phyloP scores from a whole-genome alignment of 2,329 filamentous ascomycete species.

The Talaromyces albobiverticillius region DNA sequence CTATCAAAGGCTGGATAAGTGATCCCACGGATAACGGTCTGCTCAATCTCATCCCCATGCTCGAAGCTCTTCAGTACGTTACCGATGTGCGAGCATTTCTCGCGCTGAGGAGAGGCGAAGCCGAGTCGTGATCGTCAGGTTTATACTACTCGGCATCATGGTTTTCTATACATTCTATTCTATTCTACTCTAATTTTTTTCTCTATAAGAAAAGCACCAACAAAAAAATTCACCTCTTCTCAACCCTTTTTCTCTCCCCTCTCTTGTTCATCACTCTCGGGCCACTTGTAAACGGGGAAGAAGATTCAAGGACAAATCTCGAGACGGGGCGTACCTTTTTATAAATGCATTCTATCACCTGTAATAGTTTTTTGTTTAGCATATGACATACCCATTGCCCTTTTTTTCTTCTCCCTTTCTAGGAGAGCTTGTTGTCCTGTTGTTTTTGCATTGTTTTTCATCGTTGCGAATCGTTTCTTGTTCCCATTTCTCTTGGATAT shows the following conservation, averaged over 20 bases:
- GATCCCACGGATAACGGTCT: constrained; percentile 96
- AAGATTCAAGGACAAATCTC: no score
- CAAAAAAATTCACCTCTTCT: not conserved
- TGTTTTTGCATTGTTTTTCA: not conserved
- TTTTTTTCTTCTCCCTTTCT: no score
- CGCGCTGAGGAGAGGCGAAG: constrained; percentile 80
- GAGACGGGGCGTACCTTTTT: not conserved
- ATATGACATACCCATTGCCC: not conserved
- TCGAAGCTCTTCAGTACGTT: constrained; percentile 94
- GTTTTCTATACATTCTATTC: not conserved
- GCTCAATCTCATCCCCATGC: constrained; percentile 83
- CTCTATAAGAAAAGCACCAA: not conserved
- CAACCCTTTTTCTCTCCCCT: not conserved
- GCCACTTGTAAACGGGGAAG: not conserved
- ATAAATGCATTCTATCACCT: not conserved
- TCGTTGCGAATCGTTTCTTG: no score
- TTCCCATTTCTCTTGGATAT: not conserved
- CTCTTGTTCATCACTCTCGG: not conserved
- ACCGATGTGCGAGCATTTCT: constrained; percentile 91
- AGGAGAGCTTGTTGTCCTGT: not conserved
- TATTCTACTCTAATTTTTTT: not conserved
- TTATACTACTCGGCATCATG: not conserved
- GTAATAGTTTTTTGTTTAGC: not conserved
- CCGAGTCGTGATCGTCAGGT: constrained; percentile 29
- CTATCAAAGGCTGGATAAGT: constrained; percentile 98